Conservation (phyloP, 495 filamentous ascomycete species). For the Penicillium goetzii region DNA sequence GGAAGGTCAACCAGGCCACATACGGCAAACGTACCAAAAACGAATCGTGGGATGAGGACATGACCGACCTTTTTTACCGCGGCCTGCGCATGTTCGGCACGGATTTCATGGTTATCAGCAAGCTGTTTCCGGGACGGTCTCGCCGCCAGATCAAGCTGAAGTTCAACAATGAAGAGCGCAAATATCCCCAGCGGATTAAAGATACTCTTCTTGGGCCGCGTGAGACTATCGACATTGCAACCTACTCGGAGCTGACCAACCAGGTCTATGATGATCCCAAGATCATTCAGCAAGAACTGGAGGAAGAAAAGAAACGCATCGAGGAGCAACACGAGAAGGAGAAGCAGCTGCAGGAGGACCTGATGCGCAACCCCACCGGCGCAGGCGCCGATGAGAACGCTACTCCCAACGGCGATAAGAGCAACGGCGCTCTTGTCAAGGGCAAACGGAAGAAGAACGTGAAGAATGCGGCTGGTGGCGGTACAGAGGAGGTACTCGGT, state of each 20-base stretch:
- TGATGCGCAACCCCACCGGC: constrained; percentile 50
- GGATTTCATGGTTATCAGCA: constrained; percentile 86
- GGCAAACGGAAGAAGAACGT: constrained; percentile 43
- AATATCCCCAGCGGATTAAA: constrained; percentile 69
- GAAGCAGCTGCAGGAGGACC: constrained; percentile 55
- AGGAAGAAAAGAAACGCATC: constrained; percentile 68
- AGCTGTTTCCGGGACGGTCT: constrained; percentile 75
- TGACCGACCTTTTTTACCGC: constrained; percentile 84
- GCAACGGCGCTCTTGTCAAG: constrained; percentile 37
- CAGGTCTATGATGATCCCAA: constrained; percentile 57
- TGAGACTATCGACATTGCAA: constrained; percentile 64
- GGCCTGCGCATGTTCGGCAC: constrained; percentile 87
- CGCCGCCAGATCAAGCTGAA: constrained; percentile 86
- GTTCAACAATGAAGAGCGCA: constrained; percentile 88
- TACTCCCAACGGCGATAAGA: constrained; percentile 40
- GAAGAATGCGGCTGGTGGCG: constrained; percentile 42
- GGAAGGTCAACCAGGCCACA: constrained; percentile 71
- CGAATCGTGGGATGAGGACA: constrained; percentile 74
- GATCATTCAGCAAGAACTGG: constrained; percentile 63
- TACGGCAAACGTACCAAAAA: constrained; percentile 72
- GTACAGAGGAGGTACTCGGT: constrained; percentile 48
- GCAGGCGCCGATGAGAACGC: constrained; percentile 37
- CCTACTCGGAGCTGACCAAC: constrained; percentile 66
- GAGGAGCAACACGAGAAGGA: constrained; percentile 69
- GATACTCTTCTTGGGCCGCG: constrained; percentile 65